A percentile compares a stretch with the other conserved stretches of the same genome.
Evolutionary conservation across 2,329 filamentous ascomycete genomes (phyloP).

Genomic region (Phaeosphaeriaceae sp.): DNA sequence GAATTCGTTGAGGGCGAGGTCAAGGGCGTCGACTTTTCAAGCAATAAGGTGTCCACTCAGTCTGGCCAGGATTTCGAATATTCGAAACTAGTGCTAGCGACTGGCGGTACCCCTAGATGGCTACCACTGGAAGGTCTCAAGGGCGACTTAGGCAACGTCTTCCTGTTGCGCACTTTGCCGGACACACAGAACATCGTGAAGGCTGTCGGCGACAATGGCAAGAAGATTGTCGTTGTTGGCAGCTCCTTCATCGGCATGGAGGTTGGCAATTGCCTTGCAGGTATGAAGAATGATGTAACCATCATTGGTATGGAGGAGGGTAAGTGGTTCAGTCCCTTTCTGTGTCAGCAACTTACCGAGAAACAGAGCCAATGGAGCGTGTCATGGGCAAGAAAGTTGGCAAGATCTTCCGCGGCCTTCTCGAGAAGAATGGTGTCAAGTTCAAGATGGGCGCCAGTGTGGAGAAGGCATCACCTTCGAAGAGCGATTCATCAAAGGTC

Average conservation of each 20-base stretch:
- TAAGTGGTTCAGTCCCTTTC: constrained; percentile 8
- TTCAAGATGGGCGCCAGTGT: constrained; percentile 85
- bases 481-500: constrained; percentile 72
- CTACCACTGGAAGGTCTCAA: constrained; percentile 87
- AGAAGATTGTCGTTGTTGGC: constrained; percentile 91
- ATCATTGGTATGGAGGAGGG: constrained; percentile 85
- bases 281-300: constrained; percentile 81
- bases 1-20: constrained; percentile 68
- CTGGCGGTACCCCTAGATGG: constrained; percentile 77
- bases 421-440: constrained; percentile 87
- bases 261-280: constrained; percentile 79
- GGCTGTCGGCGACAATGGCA: constrained; percentile 79
- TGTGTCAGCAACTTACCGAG: constrained; percentile 14
- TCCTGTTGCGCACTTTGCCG: constrained; percentile 78
- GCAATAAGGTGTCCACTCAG: constrained; percentile 76
- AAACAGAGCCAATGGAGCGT: constrained; percentile 74
- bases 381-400: constrained; percentile 86
- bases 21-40: constrained; percentile 75
- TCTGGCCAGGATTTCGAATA: constrained; percentile 76
- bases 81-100: constrained; percentile 88
- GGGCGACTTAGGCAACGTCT: constrained; percentile 80
- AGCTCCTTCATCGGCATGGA: constrained; percentile 99
- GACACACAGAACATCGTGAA: constrained; percentile 79
- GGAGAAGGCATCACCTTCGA: constrained; percentile 79
- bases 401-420: constrained; percentile 75